Evolutionary conservation across 306 rosid species (phyloP).

Genomic region (Lagenaria siceraria): DNA sequence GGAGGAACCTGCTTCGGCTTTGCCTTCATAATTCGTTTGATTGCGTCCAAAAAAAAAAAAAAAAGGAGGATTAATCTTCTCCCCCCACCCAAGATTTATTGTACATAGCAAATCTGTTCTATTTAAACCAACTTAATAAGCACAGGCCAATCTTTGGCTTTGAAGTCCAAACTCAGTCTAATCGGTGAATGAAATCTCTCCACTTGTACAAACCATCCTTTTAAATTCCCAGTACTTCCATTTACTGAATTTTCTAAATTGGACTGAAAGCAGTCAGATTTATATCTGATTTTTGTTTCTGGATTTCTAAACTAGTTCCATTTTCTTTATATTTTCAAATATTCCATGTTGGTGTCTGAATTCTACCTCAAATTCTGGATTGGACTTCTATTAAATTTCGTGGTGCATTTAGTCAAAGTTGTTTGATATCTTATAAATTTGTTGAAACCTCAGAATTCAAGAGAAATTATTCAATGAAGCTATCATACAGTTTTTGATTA

Average conservation of each 20-base stretch:
- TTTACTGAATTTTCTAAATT: not conserved
- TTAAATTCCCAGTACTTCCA: not conserved
- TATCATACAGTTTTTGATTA: no score
- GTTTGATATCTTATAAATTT: not conserved
- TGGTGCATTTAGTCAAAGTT: not conserved
- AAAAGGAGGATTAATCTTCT: slow-evolving; percentile 2
- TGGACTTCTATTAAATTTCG: not conserved
- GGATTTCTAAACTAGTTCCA: not conserved
- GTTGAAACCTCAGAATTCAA: no score
- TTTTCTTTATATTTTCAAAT: not conserved
- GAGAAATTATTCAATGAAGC: no score
- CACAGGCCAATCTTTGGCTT: slow-evolving; percentile 23
- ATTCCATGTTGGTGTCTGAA: not conserved
- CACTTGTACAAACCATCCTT: not conserved
- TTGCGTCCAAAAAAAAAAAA: not conserved
- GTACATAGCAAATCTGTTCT: slow-evolving; percentile 45
- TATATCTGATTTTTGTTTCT: not conserved
- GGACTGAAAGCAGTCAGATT: not conserved
- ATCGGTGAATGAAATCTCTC: slow-evolving; percentile 3
- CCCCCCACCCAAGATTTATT: slow-evolving; percentile 19
- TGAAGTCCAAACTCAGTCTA: slow-evolving; percentile 18
- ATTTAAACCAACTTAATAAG: slow-evolving; percentile 38
- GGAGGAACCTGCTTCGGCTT: slow-evolving; percentile 31
- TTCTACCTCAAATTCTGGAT: not conserved
- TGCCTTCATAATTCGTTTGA: slow-evolving; percentile 9